Conservation (phyloP, 2,329 filamentous ascomycete species). For the Fusarium avenaceum region DNA sequence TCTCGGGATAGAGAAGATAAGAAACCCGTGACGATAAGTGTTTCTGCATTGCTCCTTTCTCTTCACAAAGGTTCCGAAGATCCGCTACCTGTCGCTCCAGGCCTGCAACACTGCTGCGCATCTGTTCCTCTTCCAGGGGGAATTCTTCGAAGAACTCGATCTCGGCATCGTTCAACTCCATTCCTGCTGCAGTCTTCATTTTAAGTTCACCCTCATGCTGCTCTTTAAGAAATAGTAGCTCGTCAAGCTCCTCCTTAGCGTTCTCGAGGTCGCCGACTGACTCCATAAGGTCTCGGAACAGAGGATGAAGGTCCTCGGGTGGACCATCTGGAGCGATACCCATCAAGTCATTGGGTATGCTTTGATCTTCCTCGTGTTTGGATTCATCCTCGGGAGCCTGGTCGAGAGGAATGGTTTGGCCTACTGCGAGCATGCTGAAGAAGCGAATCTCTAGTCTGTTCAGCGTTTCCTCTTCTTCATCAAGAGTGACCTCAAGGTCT, state of each 20-base stretch:
- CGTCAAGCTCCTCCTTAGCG: conserved; percentile 62
- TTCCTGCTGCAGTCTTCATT: conserved; percentile 50
- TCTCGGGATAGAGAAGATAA: conserved; percentile 56
- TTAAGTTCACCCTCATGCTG: conserved; percentile 56
- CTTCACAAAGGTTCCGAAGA: conserved; percentile 58
- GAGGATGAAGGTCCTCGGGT: conserved; percentile 61
- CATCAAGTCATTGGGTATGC: conserved; percentile 52
- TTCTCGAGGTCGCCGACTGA: conserved; percentile 61
- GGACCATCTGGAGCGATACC: conserved; percentile 55
- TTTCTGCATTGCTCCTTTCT: conserved; percentile 59
- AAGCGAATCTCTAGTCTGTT: conserved; percentile 56
- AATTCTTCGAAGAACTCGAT: conserved; percentile 62
- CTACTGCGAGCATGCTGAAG: conserved; percentile 55
- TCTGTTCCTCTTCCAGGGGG: conserved; percentile 53
- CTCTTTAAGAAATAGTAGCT: conserved; percentile 58
- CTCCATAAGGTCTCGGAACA: conserved; percentile 60
- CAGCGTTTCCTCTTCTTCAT: conserved; percentile 55
- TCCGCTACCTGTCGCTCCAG: conserved; percentile 53
- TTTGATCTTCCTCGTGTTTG: conserved; percentile 25
- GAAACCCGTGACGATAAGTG: conserved; percentile 57
- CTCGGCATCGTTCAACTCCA: conserved; percentile 54
- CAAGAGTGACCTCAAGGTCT: conserved; percentile 52
- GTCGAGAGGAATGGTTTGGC: conserved; percentile 37
- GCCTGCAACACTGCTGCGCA: conserved; percentile 52
- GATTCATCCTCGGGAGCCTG: conserved; percentile 13